phyloP scores from a whole-genome alignment of 2,329 filamentous ascomycete genomes.

The Pseudocercospora macadamiae region DNA sequence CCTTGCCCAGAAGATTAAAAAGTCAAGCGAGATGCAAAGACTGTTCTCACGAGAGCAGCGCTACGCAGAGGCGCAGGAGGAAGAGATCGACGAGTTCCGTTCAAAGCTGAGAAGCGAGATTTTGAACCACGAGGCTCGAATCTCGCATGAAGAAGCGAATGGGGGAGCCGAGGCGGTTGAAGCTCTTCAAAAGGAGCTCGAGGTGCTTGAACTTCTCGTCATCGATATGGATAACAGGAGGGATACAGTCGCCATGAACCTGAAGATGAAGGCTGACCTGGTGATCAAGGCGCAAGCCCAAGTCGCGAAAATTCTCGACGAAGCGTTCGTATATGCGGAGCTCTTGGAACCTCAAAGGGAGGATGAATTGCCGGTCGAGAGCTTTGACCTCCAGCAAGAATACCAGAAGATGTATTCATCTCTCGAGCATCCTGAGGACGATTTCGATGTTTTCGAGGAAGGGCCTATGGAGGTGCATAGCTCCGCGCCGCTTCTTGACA shows the following conservation, averaged over 20 bases:
- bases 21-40: not conserved
- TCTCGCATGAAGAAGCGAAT: not conserved
- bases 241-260: not conserved
- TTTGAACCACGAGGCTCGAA: not conserved
- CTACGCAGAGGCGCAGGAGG: not conserved
- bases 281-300: not conserved
- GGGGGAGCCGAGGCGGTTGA: not conserved
- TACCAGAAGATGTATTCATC: constrained; percentile 15
- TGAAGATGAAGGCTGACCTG: not conserved
- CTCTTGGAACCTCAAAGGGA: not conserved
- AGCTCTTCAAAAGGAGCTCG: constrained; percentile 1
- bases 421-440: too few relatives aligned
- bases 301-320: constrained; percentile 7
- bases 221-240: not conserved
- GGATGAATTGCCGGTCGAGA: constrained; percentile 9
- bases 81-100: constrained; percentile 7
- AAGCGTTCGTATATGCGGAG: constrained; percentile 2
- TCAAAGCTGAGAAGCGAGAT: constrained; percentile 4
- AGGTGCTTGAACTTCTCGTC: not conserved
- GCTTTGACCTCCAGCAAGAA: constrained; percentile 9
- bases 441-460: too few relatives aligned
- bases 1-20: constrained; percentile 7
- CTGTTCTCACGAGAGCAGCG: not conserved
- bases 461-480: too few relatives aligned
- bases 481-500: constrained; percentile 11